phyloP scores from a whole-genome alignment of 371 early-diverging fungal species.

The Saksenaea oblongispora region DNA sequence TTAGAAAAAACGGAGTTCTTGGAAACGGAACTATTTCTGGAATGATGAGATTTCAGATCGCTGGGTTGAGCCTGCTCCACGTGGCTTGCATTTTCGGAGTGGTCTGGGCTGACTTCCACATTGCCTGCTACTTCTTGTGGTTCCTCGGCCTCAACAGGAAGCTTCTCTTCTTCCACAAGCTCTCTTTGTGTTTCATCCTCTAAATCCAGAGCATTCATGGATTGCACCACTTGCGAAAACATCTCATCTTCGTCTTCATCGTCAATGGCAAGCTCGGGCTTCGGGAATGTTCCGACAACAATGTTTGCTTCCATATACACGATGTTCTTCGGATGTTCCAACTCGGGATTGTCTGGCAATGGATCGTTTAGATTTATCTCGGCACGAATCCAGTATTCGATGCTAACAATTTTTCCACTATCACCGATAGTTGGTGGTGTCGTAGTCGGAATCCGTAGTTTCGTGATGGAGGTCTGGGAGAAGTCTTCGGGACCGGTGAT shows the following conservation, averaged over 20 bases:
- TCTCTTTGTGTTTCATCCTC: background rate
- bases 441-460: constrained; percentile 32
- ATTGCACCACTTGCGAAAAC: background rate
- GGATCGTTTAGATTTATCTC: constrained; percentile 36
- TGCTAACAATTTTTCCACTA: constrained; percentile 29
- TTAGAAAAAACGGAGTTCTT: background rate
- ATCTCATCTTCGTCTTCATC: constrained; percentile 36
- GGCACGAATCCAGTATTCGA: constrained; percentile 39
- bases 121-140: background rate
- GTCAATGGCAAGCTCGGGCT: constrained; percentile 34
- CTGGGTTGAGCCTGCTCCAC: background rate
- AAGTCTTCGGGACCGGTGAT: constrained; percentile 21
- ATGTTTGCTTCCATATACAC: constrained; percentile 28
- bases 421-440: constrained; percentile 29
- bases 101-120: background rate
- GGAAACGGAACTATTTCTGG: background rate
- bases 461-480: constrained; percentile 19
- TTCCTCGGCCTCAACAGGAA: background rate
- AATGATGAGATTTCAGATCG: background rate
- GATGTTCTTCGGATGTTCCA: constrained; percentile 17
- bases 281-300: constrained; percentile 44
- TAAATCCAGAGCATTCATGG: background rate
- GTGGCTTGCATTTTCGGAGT: background rate
- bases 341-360: constrained; percentile 11
- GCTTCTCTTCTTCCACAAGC: background rate